phyloP scores from a whole-genome alignment of 768 basidiomycete species.

The Agaricus subrufescens region DNA sequence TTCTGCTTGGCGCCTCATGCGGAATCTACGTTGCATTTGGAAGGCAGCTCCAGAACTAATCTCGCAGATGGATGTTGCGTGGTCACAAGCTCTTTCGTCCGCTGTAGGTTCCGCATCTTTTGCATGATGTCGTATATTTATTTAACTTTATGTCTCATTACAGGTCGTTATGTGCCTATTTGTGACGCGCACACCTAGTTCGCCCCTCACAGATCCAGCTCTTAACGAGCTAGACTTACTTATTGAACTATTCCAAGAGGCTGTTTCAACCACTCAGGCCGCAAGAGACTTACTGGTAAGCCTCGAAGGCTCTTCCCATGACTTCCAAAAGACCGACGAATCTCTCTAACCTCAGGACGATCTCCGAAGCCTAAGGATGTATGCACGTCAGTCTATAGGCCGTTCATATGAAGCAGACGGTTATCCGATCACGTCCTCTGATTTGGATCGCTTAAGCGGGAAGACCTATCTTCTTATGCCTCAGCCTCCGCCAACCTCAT shows the following conservation, averaged over 20 bases:
- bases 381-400: constrained; percentile 22
- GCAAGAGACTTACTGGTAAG: constrained; percentile 43
- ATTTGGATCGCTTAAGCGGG: constrained; percentile 54
- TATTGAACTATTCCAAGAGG: constrained; percentile 39
- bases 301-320: not conserved
- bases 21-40: constrained; percentile 42
- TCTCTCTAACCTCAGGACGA: constrained; percentile 28
- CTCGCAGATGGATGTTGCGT: constrained; percentile 45
- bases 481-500: constrained; percentile 4
- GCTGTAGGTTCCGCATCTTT: constrained; percentile 38
- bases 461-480: constrained; percentile 32
- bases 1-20: constrained; percentile 63
- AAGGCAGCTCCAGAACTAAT: constrained; percentile 34
- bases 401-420: constrained; percentile 14
- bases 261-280: constrained; percentile 38
- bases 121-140: not conserved
- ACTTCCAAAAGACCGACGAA: not conserved
- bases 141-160: no score
- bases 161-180: constrained; percentile 61
- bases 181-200: constrained; percentile 43
- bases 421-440: constrained; percentile 30
- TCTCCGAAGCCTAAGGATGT: constrained; percentile 39
- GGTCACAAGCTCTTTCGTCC: constrained; percentile 65
- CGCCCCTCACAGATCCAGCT: constrained; percentile 42
- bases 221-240: constrained; percentile 44